Evolutionary conservation across 1,284 basidiomycete species (phyloP).

Genomic region (Ceratobasidium sp.): DNA sequence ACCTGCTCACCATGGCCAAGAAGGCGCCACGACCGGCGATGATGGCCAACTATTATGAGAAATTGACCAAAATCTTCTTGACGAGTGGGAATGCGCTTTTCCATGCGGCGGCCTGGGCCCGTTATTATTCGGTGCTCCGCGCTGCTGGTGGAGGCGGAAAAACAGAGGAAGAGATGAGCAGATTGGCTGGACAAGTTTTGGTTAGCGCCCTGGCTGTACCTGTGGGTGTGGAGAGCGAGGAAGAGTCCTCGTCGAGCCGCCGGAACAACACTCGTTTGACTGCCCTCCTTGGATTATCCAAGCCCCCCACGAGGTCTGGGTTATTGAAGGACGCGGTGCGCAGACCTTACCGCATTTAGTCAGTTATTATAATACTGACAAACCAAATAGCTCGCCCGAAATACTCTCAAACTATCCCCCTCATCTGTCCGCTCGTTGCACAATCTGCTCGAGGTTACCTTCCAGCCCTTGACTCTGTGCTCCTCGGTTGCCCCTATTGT

Average conservation of each 20-base stretch:
- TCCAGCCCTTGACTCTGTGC: slow-evolving; percentile 93
- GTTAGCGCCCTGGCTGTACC: slow-evolving; percentile 94
- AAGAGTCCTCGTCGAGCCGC: slow-evolving; percentile 71
- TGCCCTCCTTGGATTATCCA: slow-evolving; percentile 83
- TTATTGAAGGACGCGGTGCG: slow-evolving; percentile 86
- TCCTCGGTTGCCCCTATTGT: slow-evolving; percentile 84
- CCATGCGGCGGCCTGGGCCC: slow-evolving; percentile 96
- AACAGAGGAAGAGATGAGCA: slow-evolving; percentile 74
- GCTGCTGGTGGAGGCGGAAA: slow-evolving; percentile 68
- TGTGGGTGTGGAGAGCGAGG: slow-evolving; percentile 70
- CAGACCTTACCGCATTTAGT: slow-evolving; percentile 40
- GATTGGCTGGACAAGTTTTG: slow-evolving; percentile 90
- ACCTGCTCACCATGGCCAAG: slow-evolving; percentile 91
- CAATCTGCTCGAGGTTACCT: slow-evolving; percentile 90
- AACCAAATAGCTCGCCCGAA: slow-evolving; percentile 69
- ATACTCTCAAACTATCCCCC: slow-evolving; percentile 85
- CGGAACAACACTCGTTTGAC: slow-evolving; percentile 81
- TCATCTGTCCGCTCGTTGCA: slow-evolving; percentile 81
- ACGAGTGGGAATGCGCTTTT: slow-evolving; percentile 94
- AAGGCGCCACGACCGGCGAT: slow-evolving; percentile 90
- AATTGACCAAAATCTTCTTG: slow-evolving; percentile 94
- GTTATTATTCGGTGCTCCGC: slow-evolving; percentile 76
- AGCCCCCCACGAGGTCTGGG: slow-evolving; percentile 85
- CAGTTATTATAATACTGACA: slow-evolving; percentile 39
- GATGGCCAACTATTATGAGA: slow-evolving; percentile 99